These are phyloP conservation scores for Exophiala alcalophila DNA, from an alignment of 2,329 filamentous ascomycete genomes.

Conservation along the genomic window DNA sequence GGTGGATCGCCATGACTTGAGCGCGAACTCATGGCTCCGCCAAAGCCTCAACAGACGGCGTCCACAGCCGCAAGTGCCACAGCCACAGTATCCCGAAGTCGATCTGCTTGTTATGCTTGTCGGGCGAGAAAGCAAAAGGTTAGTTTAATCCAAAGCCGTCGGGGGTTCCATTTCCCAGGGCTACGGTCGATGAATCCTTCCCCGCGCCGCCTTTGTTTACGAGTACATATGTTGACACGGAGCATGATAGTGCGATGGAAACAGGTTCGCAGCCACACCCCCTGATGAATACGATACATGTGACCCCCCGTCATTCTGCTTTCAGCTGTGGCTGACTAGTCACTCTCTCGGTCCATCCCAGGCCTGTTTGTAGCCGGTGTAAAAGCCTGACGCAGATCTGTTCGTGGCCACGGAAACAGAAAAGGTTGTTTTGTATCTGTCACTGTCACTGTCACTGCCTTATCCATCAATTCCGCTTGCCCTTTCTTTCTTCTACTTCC, in stretches of 20 bases:
- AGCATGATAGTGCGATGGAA: slow-evolving; percentile 35
- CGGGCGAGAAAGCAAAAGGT: slow-evolving; percentile 42
- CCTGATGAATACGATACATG: too few species aligned
- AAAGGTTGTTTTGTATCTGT: too few species aligned
- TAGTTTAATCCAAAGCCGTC: too few species aligned
- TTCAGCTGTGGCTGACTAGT: neutral
- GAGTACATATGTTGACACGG: slow-evolving; percentile 1
- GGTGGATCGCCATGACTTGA: neutral
- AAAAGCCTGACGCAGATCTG: slow-evolving; percentile 36
- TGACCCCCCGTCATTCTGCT: too few species aligned
- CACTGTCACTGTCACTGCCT: too few species aligned
- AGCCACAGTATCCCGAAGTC: slow-evolving; percentile 5
- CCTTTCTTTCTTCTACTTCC: neutral
- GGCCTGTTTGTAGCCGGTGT: slow-evolving; percentile 40
- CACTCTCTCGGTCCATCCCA: slow-evolving; percentile 21
- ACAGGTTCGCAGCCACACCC: slow-evolving; percentile 33
- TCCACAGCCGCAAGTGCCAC: slow-evolving; percentile 1
- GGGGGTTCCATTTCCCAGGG: too few species aligned
- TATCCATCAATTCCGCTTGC: too few species aligned
- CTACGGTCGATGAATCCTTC: neutral
- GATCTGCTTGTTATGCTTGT: slow-evolving; percentile 38
- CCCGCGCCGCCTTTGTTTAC: neutral
- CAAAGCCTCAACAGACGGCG: too few species aligned
- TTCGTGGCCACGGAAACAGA: slow-evolving; percentile 40
- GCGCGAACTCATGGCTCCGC: slow-evolving; percentile 3